These are phyloP conservation scores for Verticillium dahliae DNA, from an alignment of 2,329 filamentous ascomycete species.

Conservation along the genomic window DNA sequence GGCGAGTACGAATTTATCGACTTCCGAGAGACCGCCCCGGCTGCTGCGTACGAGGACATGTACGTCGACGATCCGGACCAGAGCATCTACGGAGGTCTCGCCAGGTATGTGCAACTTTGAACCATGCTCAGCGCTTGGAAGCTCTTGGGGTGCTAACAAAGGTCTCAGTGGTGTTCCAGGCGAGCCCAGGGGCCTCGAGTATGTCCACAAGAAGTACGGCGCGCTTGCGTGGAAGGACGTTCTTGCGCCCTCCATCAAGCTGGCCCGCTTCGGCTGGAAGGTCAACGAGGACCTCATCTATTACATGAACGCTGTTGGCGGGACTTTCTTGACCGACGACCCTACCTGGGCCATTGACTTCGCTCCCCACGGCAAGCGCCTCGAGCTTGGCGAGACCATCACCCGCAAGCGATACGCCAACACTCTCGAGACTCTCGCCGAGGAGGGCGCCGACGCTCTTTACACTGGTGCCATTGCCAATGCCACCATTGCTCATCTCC, in stretches of 20 bases:
- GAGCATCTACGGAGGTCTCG: slow-evolving; percentile 64
- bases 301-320: slow-evolving; percentile 56
- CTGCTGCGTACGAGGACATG: slow-evolving; percentile 74
- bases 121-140: background rate
- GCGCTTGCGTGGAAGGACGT: slow-evolving; percentile 59
- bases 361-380: slow-evolving; percentile 62
- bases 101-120: slow-evolving; percentile 50
- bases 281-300: slow-evolving; percentile 64
- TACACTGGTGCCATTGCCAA: slow-evolving; percentile 65
- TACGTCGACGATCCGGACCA: slow-evolving; percentile 60
- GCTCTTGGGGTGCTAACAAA: slow-evolving; percentile 3
- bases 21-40: slow-evolving; percentile 79
- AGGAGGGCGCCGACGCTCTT: slow-evolving; percentile 59
- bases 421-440: slow-evolving; percentile 64
- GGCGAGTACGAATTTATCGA: slow-evolving; percentile 74
- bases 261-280: slow-evolving; percentile 67
- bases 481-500: slow-evolving; percentile 60
- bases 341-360: slow-evolving; percentile 79
- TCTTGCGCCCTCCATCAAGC: slow-evolving; percentile 61
- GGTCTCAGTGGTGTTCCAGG: slow-evolving; percentile 54
- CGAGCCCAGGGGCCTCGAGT: slow-evolving; percentile 66
- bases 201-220: slow-evolving; percentile 65
- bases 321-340: slow-evolving; percentile 61
- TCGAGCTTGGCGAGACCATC: slow-evolving; percentile 66
- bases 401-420: slow-evolving; percentile 68